These are phyloP conservation scores for Psilocybe cyanescens DNA, from an alignment of 768 basidiomycete species.

Conservation along the genomic window DNA sequence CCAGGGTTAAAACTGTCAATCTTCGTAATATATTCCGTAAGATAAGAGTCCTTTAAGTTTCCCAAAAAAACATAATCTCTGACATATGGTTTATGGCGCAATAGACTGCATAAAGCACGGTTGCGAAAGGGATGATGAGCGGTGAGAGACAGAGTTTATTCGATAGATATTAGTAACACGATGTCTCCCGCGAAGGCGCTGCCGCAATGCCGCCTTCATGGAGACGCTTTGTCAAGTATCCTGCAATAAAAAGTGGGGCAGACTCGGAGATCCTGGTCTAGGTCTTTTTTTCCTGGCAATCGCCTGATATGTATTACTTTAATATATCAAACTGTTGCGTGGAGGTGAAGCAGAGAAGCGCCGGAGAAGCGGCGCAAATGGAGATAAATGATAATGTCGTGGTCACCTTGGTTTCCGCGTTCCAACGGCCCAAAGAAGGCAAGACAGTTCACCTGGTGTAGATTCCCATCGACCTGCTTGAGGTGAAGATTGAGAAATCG, in stretches of 20 bases:
- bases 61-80: background rate
- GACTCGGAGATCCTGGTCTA: background rate
- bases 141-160: slow-evolving; percentile 7
- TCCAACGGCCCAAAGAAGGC: background rate
- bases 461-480: background rate
- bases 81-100: background rate
- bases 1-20: background rate
- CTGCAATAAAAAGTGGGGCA: background rate
- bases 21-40: background rate
- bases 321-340: background rate
- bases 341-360: slow-evolving; percentile 8
- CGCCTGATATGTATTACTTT: background rate
- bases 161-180: background rate
- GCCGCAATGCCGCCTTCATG: background rate
- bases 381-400: slow-evolving; percentile 8
- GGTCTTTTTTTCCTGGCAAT: background rate
- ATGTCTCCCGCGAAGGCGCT: background rate
- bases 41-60: background rate
- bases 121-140: slow-evolving; percentile 4
- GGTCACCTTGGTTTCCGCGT: slow-evolving; percentile 13
- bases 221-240: background rate
- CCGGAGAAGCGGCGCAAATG: slow-evolving; percentile 14
- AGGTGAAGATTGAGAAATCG: background rate
- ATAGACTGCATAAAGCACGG: background rate
- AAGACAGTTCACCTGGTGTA: background rate